These are phyloP conservation scores for Oryza meyeriana DNA, from an alignment of 176 grass and related monocot genomes.

Conservation along the genomic window DNA sequence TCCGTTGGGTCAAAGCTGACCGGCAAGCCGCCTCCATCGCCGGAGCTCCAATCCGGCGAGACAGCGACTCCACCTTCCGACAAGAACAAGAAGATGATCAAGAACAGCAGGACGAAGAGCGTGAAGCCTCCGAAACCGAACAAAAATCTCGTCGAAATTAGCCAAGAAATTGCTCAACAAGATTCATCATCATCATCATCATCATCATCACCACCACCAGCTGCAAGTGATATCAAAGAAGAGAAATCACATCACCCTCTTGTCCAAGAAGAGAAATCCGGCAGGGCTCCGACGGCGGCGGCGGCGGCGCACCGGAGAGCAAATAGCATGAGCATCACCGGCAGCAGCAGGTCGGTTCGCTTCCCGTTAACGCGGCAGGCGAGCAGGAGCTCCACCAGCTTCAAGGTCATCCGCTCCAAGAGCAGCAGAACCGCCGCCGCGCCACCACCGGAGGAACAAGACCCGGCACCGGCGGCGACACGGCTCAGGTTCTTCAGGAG, in stretches of 20 bases:
- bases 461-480: neutral
- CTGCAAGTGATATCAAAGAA: neutral
- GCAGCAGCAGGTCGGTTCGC: constrained; percentile 27
- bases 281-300: neutral
- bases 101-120: neutral
- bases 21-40: neutral
- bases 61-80: neutral
- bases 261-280: constrained; percentile 15
- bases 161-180: neutral
- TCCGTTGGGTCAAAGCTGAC: constrained; percentile 30
- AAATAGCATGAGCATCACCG: constrained; percentile 23
- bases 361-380: constrained; percentile 30
- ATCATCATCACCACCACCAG: neutral
- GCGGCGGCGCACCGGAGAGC: constrained; percentile 28
- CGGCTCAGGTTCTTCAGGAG: constrained; percentile 46
- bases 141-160: neutral
- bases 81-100: neutral
- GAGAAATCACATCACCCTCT: neutral
- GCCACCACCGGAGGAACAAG: constrained; percentile 12
- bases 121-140: constrained; percentile 5
- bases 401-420: constrained; percentile 46
- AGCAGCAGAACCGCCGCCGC: constrained; percentile 17
- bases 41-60: neutral
- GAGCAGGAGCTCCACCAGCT: constrained; percentile 29
- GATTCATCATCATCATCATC: neutral